Percentiles rank a stretch among this genome's conserved stretches.
Evolutionary conservation across 768 basidiomycete species (phyloP).

Genomic region (Tulasnella sp.): DNA sequence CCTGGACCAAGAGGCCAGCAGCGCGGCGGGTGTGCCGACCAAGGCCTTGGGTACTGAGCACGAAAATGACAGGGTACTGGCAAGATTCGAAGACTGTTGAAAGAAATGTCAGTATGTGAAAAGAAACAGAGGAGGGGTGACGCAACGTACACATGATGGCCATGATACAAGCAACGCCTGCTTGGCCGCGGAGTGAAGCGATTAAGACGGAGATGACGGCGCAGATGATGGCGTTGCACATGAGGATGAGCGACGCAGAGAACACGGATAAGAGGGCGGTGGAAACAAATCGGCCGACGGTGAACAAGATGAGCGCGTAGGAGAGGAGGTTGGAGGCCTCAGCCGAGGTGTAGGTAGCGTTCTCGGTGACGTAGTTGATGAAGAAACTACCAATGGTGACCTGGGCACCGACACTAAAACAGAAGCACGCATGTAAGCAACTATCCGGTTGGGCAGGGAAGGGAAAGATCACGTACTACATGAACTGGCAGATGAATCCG

Average conservation of each 20-base stretch:
- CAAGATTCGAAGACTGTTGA: no score
- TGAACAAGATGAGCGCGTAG: conserved; percentile 31
- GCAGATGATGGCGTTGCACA: conserved; percentile 43
- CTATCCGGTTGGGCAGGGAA: no score
- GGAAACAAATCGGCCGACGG: conserved; percentile 40
- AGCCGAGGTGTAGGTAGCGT: conserved; percentile 43
- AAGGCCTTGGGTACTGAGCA: background rate
- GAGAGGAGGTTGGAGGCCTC: conserved; percentile 56
- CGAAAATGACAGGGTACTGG: conserved; percentile 10
- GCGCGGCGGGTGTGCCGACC: conserved; percentile 6
- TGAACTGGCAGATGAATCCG: conserved; percentile 63
- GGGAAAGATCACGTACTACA: no score
- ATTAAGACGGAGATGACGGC: conserved; percentile 42
- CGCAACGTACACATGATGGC: no score
- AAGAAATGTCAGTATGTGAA: no score
- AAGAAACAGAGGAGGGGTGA: no score
- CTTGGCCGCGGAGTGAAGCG: conserved; percentile 40
- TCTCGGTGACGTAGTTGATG: conserved; percentile 55
- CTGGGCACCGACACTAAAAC: no score
- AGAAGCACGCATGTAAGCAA: no score
- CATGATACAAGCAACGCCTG: conserved; percentile 47
- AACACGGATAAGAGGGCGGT: conserved; percentile 50
- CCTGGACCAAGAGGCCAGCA: background rate
- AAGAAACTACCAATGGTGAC: conserved; percentile 54
- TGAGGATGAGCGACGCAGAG: conserved; percentile 54